These are phyloP conservation scores for Coniochaeta prunicola DNA, from an alignment of 2,329 filamentous ascomycete species.

Conservation along the genomic window DNA sequence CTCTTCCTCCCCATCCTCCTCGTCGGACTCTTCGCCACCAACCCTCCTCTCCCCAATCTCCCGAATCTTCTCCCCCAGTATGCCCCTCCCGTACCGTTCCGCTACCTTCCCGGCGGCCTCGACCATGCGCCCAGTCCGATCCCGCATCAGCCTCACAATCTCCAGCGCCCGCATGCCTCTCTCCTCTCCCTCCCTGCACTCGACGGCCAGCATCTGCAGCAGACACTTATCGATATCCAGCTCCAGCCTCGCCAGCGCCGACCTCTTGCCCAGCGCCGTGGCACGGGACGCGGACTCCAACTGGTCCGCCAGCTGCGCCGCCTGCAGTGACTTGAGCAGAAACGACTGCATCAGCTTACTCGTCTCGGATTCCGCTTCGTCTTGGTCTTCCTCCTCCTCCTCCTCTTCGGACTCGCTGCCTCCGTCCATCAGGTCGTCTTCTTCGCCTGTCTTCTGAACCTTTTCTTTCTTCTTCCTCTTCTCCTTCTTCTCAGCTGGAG, in stretches of 20 bases:
- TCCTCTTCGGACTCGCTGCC: conserved; percentile 27
- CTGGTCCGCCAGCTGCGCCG: conserved; percentile 69
- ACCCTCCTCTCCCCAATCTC: conserved; percentile 70
- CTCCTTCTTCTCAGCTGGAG: conserved; percentile 30
- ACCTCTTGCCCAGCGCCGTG: conserved; percentile 56
- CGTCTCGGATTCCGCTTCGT: conserved; percentile 38
- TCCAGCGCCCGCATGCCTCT: conserved; percentile 92
- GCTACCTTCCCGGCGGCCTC: conserved; percentile 89
- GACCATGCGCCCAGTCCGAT: conserved; percentile 80
- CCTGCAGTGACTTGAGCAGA: conserved; percentile 64
- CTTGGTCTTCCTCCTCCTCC: conserved; percentile 23
- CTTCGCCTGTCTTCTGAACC: conserved; percentile 22
- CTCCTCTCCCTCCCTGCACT: conserved; percentile 90
- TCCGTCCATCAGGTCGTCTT: conserved; percentile 22
- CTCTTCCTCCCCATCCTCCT: conserved; percentile 9
- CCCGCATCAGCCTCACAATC: conserved; percentile 77
- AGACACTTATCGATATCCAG: conserved; percentile 85
- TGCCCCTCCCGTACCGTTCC: conserved; percentile 68
- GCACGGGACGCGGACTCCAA: conserved; percentile 53
- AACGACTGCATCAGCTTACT: conserved; percentile 72
- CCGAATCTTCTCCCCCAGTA: conserved; percentile 85
- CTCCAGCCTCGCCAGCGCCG: conserved; percentile 62
- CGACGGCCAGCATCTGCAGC: conserved; percentile 78
- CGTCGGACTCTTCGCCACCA: conserved; percentile 44
- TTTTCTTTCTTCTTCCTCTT: conserved; percentile 26